Evolutionary conservation across 306 rosid genomes (phyloP).

Genomic region (Rosa persica): DNA sequence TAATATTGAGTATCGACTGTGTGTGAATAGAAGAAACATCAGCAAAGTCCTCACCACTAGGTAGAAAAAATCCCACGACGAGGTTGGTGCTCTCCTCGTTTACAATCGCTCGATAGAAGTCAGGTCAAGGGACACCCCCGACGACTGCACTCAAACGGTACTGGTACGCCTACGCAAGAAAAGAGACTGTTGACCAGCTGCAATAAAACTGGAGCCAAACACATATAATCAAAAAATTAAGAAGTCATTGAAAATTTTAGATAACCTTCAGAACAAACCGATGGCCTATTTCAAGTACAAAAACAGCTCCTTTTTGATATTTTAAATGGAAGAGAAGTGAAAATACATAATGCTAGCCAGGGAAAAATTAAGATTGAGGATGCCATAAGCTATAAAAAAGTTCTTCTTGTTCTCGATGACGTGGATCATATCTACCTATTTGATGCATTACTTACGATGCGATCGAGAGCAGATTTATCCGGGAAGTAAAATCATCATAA

Average conservation of each 20-base stretch:
- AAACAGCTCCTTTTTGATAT: not conserved
- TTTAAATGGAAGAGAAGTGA: not conserved
- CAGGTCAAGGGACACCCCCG: too few species aligned
- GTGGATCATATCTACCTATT: conserved; percentile 5
- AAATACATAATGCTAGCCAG: not conserved
- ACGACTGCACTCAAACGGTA: too few species aligned
- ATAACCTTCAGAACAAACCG: not conserved
- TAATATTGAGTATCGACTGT: too few species aligned
- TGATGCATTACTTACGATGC: not conserved
- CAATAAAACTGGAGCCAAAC: too few species aligned
- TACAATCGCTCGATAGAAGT: too few species aligned
- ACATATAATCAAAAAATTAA: too few species aligned
- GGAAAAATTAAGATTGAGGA: not conserved
- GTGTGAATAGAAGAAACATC: too few species aligned
- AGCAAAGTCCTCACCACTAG: too few species aligned
- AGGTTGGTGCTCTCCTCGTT: too few species aligned
- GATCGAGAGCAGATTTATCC: not conserved
- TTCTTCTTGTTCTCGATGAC: conserved; percentile 1
- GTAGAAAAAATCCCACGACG: too few species aligned
- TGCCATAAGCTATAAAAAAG: not conserved
- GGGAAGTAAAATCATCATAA: conserved; percentile 7
- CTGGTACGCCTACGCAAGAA: too few species aligned
- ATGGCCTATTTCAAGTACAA: not conserved
- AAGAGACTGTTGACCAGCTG: too few species aligned
- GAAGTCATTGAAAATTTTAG: conserved; percentile 11